These are phyloP conservation scores for Microdochium trichocladiopsis DNA, from an alignment of 2,329 filamentous ascomycete genomes.

Conservation along the genomic window DNA sequence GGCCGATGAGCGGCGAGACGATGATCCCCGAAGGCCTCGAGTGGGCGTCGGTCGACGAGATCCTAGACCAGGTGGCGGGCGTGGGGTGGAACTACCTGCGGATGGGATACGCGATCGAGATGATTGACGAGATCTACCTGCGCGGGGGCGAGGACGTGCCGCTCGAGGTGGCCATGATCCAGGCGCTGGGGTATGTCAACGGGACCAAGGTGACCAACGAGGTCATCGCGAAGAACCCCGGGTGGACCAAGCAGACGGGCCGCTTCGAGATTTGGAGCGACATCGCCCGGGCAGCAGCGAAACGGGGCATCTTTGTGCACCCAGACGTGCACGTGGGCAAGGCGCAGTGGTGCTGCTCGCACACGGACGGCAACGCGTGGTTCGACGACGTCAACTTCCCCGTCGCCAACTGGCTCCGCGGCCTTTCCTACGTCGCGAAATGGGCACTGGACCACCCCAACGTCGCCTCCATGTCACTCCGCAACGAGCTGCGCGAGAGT, in stretches of 20 bases:
- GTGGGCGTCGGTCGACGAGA: constrained; percentile 39
- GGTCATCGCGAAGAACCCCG: constrained; percentile 41
- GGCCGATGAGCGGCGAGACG: constrained; percentile 36
- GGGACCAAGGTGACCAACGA: constrained; percentile 36
- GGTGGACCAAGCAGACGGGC: constrained; percentile 38
- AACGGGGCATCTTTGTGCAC: constrained; percentile 28
- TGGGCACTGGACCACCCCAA: constrained; percentile 32
- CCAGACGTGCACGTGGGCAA: constrained; percentile 32
- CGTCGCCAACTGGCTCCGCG: constrained; percentile 45
- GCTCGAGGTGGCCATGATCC: constrained; percentile 27
- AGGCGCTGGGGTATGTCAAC: constrained; percentile 36
- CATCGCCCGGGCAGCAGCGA: constrained; percentile 23
- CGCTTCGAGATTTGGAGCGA: constrained; percentile 33
- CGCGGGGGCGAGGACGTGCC: constrained; percentile 28
- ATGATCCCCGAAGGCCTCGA: constrained; percentile 52
- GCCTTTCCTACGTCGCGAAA: constrained; percentile 40
- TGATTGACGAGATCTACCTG: constrained; percentile 42
- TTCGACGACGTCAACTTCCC: constrained; percentile 49
- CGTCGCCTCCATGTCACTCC: constrained; percentile 30
- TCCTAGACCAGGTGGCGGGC: constrained; percentile 38
- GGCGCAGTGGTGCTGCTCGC: constrained; percentile 37
- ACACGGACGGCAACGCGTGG: constrained; percentile 44
- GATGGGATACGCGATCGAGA: constrained; percentile 47
- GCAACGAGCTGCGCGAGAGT: constrained; percentile 31
- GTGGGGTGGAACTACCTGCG: constrained; percentile 50